Evolutionary conservation across 345 rosid genomes (phyloP), one percentile per base, ranked within the genome.

Genomic region (Eucalyptus urophylla): DNA sequence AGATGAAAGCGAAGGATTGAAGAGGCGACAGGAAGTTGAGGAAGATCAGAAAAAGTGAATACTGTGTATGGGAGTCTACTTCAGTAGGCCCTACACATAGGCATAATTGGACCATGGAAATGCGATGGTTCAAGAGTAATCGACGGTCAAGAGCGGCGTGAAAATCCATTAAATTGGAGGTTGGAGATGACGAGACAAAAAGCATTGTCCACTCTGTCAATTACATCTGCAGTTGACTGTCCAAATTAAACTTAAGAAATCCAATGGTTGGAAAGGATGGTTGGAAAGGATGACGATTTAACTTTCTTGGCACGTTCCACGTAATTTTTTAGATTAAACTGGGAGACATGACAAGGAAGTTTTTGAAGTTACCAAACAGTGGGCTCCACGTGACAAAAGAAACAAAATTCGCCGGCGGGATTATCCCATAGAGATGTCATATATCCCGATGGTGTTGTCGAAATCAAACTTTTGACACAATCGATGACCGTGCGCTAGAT

Each of bases 291-390:
- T 6, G 33, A 62, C 33, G 33, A 51, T 51, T 51, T 51, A 0
- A 0, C 0, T 62, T 27, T 0, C 69, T 13, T 27, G 69, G 16
- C 69, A 60, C 0, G 8, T 13, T 60, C 0, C 31, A 27, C 8
- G 16, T 29, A 60, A 0, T 12, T 60, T 27, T 60, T 4, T 0
- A 60, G n/a, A 60, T 27, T 27, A 60, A 60, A 60, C 0, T 27
- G 69, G 29, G 69, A 27, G 69, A 13, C 31, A 14, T 27, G 1
- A 67, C 1, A 0, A n/a, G 33, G 40, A n/a, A 31, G 80, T 67
- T 67, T 67, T 62, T 62, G 4, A 60, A 1, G 16, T 60, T 60
- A 60, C 19, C 17, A 6, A 49, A 24, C 11, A 3, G 7, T 4
- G 37, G 33, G 72, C 19, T 14, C 80, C 19, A 29, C 40, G 4